A percentile compares a stretch with the other conserved stretches of the same genome.
Conservation (phyloP, 768 basidiomycete species). For the Pleurotus pulmonarius region DNA sequence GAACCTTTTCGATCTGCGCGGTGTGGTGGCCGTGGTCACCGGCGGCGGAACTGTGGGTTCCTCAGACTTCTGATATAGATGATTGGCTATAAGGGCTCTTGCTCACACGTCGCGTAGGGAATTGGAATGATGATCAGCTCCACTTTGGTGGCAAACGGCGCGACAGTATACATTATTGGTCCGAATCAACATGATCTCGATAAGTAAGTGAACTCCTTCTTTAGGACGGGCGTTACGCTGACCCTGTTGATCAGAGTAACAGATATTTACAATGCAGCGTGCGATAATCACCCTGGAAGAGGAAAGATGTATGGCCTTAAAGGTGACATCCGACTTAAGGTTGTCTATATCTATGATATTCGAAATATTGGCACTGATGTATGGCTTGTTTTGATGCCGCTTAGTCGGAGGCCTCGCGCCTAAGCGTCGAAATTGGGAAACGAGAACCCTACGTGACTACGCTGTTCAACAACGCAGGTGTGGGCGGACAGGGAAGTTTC, state of each 20-base stretch:
- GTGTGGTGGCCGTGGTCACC: conserved; percentile 43
- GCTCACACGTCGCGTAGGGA: conserved; percentile 23
- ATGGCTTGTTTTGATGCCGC: background rate
- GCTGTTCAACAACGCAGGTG: conserved; percentile 48
- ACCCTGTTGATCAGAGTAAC: conserved; percentile 21
- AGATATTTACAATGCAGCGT: conserved; percentile 32
- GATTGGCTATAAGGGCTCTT: background rate
- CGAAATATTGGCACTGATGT: background rate
- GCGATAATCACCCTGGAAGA: conserved; percentile 18
- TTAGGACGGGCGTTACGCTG: background rate
- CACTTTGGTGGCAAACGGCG: conserved; percentile 43
- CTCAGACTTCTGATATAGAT: background rate
- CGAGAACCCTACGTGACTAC: conserved; percentile 37
- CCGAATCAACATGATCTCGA: conserved; percentile 39
- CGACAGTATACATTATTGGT: conserved; percentile 45
- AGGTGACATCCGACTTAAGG: conserved; percentile 39
- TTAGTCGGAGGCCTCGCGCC: conserved; percentile 38
- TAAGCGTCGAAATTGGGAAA: conserved; percentile 34
- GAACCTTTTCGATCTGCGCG: conserved; percentile 40
- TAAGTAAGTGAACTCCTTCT: conserved; percentile 15
- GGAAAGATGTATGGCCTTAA: conserved; percentile 37
- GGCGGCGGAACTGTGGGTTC: conserved; percentile 38
- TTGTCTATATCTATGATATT: conserved; percentile 9
- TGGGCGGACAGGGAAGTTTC: conserved; percentile 22
- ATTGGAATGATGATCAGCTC: conserved; percentile 48